A percentile compares a stretch with the other conserved stretches of the same genome.
Conservation (phyloP, 1,284 basidiomycete species). For the Malassezia furfur region DNA sequence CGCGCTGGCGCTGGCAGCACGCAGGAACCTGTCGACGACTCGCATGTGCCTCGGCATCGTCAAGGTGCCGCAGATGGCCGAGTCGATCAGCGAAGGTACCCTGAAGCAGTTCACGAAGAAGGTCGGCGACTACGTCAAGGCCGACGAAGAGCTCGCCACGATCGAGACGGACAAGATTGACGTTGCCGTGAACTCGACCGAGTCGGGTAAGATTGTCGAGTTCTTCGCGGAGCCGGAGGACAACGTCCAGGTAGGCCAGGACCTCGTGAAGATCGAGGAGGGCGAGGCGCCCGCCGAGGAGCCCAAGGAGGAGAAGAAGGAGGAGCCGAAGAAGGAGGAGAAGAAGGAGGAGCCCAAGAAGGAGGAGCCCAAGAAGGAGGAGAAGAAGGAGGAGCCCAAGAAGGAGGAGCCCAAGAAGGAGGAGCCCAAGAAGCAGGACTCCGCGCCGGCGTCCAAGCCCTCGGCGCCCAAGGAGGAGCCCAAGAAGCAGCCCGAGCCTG, state of each 20-base stretch:
- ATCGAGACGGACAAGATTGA: slow-evolving; percentile 99
- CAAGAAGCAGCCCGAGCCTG: slow-evolving; percentile 8
- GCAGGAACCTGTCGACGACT: slow-evolving; percentile 25
- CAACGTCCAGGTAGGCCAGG: slow-evolving; percentile 87
- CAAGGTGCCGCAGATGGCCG: slow-evolving; percentile 97
- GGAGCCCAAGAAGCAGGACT: slow-evolving; percentile 30
- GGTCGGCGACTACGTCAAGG: slow-evolving; percentile 79
- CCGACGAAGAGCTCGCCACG: slow-evolving; percentile 90
- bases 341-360: slow-evolving; percentile 18
- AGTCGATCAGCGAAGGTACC: slow-evolving; percentile 96
- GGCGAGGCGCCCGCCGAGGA: slow-evolving; percentile 57
- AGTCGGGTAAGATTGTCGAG: slow-evolving; percentile 77
- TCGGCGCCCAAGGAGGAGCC: slow-evolving; percentile 10
- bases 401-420: slow-evolving; percentile 51
- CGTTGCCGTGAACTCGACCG: slow-evolving; percentile 88
- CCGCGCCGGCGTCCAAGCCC: slow-evolving; percentile 23
- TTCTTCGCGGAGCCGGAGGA: slow-evolving; percentile 82
- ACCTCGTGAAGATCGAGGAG: slow-evolving; percentile 81
- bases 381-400: slow-evolving; percentile 41
- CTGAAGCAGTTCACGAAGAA: slow-evolving; percentile 91
- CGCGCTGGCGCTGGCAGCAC: slow-evolving; percentile 7
- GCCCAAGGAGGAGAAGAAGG: slow-evolving; percentile 47
- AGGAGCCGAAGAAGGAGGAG: slow-evolving; percentile 50
- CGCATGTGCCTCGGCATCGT: slow-evolving; percentile 57
- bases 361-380: slow-evolving; percentile 46